These are phyloP conservation scores for Chaetoscypha palmicola DNA, from an alignment of 2,329 filamentous ascomycete species.

Conservation along the genomic window DNA sequence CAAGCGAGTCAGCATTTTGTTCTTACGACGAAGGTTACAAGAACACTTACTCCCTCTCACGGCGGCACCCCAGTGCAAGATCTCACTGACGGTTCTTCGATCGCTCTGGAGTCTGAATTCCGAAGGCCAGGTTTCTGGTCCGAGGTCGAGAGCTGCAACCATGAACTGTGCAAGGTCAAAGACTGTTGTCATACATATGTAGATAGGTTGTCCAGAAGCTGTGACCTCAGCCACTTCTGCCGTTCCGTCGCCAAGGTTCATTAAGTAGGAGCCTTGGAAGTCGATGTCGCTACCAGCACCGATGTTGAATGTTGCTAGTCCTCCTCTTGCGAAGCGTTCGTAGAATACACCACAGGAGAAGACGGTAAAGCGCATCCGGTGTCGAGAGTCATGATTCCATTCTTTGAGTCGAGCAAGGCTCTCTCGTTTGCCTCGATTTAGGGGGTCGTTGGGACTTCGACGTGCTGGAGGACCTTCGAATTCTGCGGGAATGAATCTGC, in stretches of 20 bases:
- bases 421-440: slow-evolving; percentile 53
- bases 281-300: slow-evolving; percentile 48
- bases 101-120: slow-evolving; percentile 67
- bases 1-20: no score
- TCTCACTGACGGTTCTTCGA: slow-evolving; percentile 50
- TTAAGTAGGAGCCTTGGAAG: slow-evolving; percentile 55
- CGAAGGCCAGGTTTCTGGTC: slow-evolving; percentile 52
- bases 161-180: slow-evolving; percentile 66
- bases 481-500: slow-evolving; percentile 66
- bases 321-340: slow-evolving; percentile 64
- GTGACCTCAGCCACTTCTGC: slow-evolving; percentile 56
- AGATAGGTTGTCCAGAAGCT: slow-evolving; percentile 41
- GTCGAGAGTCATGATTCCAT: slow-evolving; percentile 39
- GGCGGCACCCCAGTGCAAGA: slow-evolving; percentile 45
- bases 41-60: slow-evolving; percentile 42
- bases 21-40: neutral
- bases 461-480: slow-evolving; percentile 60
- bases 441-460: slow-evolving; percentile 47
- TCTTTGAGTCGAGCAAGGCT: slow-evolving; percentile 50
- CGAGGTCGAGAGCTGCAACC: slow-evolving; percentile 60
- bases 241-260: slow-evolving; percentile 50
- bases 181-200: slow-evolving; percentile 60
- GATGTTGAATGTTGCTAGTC: slow-evolving; percentile 53
- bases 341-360: slow-evolving; percentile 73
- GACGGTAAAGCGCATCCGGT: slow-evolving; percentile 57